Conservation (phyloP, 805 yeast species). For the Lachancea sp. region DNA sequence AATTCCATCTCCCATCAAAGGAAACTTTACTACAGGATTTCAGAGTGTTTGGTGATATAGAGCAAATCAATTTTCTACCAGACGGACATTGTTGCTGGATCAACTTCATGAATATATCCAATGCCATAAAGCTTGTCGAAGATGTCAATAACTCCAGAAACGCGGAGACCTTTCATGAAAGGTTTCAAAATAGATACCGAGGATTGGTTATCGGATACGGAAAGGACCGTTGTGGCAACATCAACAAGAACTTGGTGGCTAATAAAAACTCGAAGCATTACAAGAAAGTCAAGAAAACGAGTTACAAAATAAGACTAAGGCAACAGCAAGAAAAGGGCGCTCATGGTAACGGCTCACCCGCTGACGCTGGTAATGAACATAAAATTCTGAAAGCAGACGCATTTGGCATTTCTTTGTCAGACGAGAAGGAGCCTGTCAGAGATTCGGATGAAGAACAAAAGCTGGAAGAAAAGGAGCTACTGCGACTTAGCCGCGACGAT, state of each 20-base stretch:
- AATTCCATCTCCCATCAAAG: slow-evolving; percentile 39
- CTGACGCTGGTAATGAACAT: background rate
- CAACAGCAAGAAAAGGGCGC: slow-evolving; percentile 4
- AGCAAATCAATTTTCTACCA: slow-evolving; percentile 66
- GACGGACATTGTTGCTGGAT: slow-evolving; percentile 70
- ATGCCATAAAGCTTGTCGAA: slow-evolving; percentile 60
- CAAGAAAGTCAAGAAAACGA: slow-evolving; percentile 36
- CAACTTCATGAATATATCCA: slow-evolving; percentile 56
- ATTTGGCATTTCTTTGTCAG: slow-evolving; percentile 13
- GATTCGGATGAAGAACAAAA: slow-evolving; percentile 12
- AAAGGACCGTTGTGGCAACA: slow-evolving; percentile 73
- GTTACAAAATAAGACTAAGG: slow-evolving; percentile 6
- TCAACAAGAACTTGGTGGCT: slow-evolving; percentile 35
- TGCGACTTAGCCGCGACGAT: slow-evolving; percentile 12
- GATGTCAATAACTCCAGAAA: slow-evolving; percentile 40
- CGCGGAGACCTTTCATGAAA: slow-evolving; percentile 33
- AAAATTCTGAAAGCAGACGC: slow-evolving; percentile 11
- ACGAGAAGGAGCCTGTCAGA: background rate
- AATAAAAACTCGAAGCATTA: slow-evolving; percentile 41
- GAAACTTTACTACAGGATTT: slow-evolving; percentile 53
- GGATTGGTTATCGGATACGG: slow-evolving; percentile 61
- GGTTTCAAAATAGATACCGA: slow-evolving; percentile 42
- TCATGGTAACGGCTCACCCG: background rate
- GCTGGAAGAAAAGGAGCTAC: slow-evolving; percentile 14
- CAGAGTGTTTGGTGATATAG: slow-evolving; percentile 59